These are phyloP conservation scores for Diaporthe sp. DNA, from an alignment of 2,329 filamentous ascomycete genomes.

Conservation along the genomic window DNA sequence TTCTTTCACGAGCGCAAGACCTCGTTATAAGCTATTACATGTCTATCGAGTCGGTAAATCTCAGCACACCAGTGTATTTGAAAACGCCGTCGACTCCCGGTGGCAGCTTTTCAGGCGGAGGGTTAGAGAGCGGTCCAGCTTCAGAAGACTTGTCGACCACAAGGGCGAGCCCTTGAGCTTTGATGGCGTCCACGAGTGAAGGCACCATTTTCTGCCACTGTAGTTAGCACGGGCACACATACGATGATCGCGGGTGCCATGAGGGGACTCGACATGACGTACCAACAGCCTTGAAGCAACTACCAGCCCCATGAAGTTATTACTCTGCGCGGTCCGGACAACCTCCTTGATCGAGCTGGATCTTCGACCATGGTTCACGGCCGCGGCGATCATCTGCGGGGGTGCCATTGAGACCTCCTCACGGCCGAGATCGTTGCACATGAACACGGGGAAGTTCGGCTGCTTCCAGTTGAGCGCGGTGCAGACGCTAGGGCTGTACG, in stretches of 20 bases:
- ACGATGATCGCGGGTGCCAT: conserved; percentile 5
- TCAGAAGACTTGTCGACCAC: conserved; percentile 87
- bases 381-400: conserved; percentile 59
- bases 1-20: too few species aligned
- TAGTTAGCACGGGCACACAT: conserved; percentile 35
- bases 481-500: conserved; percentile 90
- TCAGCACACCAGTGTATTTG: conserved; percentile 86
- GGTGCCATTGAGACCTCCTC: conserved; percentile 60
- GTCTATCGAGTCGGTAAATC: conserved; percentile 94
- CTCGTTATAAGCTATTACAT: conserved; percentile 54
- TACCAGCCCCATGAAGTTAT: conserved; percentile 98
- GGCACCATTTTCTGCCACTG: conserved; percentile 88
- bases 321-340: conserved; percentile 90
- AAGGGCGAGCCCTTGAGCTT: conserved; percentile 91
- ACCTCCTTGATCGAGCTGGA: conserved; percentile 94
- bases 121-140: conserved; percentile 56
- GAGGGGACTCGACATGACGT: conserved; percentile 52
- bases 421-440: conserved; percentile 91
- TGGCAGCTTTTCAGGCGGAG: conserved; percentile 71
- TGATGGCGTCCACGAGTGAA: conserved; percentile 91
- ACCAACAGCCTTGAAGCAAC: conserved; percentile 90
- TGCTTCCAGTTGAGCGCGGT: conserved; percentile 99
- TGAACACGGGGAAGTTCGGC: conserved; percentile 95
- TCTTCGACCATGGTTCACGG: conserved; percentile 67
- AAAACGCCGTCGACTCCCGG: conserved; percentile 90